These are phyloP conservation scores for Monsonia emarginata DNA, from an alignment of 441 rosid genomes.

Conservation along the genomic window DNA sequence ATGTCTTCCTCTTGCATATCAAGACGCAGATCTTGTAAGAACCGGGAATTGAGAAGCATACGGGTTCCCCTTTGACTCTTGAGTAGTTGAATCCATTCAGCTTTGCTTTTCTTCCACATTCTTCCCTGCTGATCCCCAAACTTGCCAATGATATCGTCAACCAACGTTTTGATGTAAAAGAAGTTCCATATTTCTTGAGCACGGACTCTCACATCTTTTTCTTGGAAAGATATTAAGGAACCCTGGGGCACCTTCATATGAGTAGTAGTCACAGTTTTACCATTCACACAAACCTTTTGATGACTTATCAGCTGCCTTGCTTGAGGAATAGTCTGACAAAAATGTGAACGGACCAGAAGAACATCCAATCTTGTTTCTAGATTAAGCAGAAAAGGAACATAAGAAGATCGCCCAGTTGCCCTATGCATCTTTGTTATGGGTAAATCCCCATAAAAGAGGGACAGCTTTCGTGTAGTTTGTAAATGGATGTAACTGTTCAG, in stretches of 20 bases:
- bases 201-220: not conserved
- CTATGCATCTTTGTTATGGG: not conserved
- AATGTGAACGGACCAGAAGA: not conserved
- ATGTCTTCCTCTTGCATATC: not conserved
- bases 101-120: not conserved
- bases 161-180: not conserved
- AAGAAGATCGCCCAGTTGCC: not conserved
- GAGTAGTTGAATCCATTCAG: not conserved
- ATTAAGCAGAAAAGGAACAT: not conserved
- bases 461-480: not conserved
- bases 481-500: not conserved
- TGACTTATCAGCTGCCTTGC: slow-evolving; percentile 1
- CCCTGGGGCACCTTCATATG: not conserved
- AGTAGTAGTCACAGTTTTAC: not conserved
- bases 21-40: not conserved
- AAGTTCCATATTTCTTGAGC: not conserved
- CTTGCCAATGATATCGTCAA: not conserved
- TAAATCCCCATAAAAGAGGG: not conserved
- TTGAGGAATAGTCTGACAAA: not conserved
- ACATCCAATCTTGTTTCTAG: not conserved
- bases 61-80: not conserved
- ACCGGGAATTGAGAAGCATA: not conserved
- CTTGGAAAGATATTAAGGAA: not conserved
- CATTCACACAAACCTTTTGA: not conserved
- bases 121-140: not conserved